Evolutionary conservation across 208 protist genomes (phyloP).

Genomic region (Trypanosomatidae sp.): DNA sequence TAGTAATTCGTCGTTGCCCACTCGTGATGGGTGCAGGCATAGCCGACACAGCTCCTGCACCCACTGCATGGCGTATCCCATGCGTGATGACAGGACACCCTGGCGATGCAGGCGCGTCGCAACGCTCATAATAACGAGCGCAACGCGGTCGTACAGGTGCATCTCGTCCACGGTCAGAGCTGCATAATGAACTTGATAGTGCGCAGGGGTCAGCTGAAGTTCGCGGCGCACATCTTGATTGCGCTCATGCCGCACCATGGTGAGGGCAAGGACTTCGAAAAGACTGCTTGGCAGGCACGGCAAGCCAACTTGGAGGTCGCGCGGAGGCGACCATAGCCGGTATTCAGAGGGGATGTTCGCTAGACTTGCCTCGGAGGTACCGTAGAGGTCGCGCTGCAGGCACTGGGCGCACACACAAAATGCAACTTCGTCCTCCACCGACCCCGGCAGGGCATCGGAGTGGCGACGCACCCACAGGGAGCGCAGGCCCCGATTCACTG

Average conservation of each 20-base stretch:
- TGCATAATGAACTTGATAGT: conserved; percentile 10
- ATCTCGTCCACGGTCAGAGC: conserved; percentile 30
- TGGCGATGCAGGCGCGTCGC: conserved; percentile 31
- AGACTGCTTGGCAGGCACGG: conserved; percentile 15
- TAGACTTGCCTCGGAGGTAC: not conserved
- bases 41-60: conserved; percentile 44
- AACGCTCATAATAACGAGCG: conserved; percentile 20
- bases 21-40: conserved; percentile 33
- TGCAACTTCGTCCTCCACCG: not conserved
- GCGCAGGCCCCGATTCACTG: not conserved
- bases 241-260: conserved; percentile 50
- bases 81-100: conserved; percentile 31
- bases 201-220: conserved; percentile 29
- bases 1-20: conserved; percentile 19
- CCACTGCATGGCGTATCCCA: conserved; percentile 43
- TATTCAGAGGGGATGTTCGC: conserved; percentile 2
- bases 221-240: conserved; percentile 32
- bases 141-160: conserved; percentile 38
- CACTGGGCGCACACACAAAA: conserved; percentile 18
- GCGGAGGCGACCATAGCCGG: not conserved
- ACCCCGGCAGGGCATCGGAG: not conserved
- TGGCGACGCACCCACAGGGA: conserved; percentile 1
- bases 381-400: conserved; percentile 12
- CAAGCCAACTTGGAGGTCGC: not conserved
- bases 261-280: conserved; percentile 24